phyloP scores from a whole-genome alignment of 148 eudicot genomes.

The Chenopodium formosanum region DNA sequence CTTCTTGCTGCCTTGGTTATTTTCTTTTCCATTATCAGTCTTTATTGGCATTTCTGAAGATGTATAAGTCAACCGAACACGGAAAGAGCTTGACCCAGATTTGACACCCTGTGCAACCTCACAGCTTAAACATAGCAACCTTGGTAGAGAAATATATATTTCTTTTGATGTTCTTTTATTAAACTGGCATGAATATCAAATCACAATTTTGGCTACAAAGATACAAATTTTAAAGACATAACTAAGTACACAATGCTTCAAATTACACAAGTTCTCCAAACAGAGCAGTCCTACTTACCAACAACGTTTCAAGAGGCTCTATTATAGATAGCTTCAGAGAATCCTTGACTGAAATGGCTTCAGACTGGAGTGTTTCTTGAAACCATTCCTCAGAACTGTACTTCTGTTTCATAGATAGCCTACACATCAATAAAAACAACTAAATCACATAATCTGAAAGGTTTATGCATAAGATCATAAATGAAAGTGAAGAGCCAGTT shows the following conservation, averaged over 20 bases:
- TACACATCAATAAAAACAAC: conserved; percentile 19
- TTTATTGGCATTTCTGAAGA: conserved; percentile 34
- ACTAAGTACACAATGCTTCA: conserved; percentile 8
- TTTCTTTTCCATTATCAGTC: conserved; percentile 30
- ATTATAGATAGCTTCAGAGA: conserved; percentile 55
- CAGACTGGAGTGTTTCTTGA: conserved; percentile 48
- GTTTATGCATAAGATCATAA: neutral
- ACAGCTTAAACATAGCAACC: conserved; percentile 15
- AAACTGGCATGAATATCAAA: neutral
- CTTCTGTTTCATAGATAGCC: conserved; percentile 64
- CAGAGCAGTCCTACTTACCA: conserved; percentile 45
- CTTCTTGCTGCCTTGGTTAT: conserved; percentile 55
- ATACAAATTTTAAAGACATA: neutral
- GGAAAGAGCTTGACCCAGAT: conserved; percentile 56
- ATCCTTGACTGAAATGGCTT: conserved; percentile 62
- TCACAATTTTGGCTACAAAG: neutral
- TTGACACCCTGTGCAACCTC: conserved; percentile 54
- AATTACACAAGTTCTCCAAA: neutral
- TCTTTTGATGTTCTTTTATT: neutral
- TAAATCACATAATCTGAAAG: conserved; percentile 3
- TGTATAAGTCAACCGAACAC: conserved; percentile 70
- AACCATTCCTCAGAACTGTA: conserved; percentile 67
- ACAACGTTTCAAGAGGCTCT: conserved; percentile 50
- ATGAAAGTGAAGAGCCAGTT: neutral
- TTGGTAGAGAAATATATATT: neutral